Percentiles rank a stretch among this genome's conserved stretches.
phyloP scores from a whole-genome alignment of 257 asterid genomes.

The Echium plantagineum region DNA sequence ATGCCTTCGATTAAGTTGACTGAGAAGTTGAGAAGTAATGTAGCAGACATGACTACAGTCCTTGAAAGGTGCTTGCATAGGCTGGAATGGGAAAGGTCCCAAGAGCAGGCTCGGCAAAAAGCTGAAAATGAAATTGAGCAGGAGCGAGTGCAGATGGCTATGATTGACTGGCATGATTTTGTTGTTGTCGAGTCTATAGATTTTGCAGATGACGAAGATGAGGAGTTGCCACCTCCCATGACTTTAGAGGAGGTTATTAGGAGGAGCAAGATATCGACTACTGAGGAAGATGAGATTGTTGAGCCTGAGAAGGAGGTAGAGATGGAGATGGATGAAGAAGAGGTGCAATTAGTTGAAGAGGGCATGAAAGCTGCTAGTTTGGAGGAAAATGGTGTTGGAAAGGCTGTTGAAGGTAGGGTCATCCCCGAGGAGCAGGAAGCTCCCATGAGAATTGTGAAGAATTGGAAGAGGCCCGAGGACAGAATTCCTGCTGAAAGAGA shows the following conservation, averaged over 20 bases:
- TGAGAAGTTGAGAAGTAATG: conserved; percentile 61
- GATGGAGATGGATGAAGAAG: conserved; percentile 99
- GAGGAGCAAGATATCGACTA: conserved; percentile 72
- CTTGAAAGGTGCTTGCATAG: conserved; percentile 81
- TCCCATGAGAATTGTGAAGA: conserved; percentile 89
- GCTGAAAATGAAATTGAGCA: conserved; percentile 90
- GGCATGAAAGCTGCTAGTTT: conserved; percentile 81
- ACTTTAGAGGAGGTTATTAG: conserved; percentile 90
- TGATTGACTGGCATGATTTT: conserved; percentile 98
- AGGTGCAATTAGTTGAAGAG: conserved; percentile 87
- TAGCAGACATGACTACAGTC: conserved; percentile 73
- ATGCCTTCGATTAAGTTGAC: conserved; percentile 80
- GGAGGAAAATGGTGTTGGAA: conserved; percentile 49
- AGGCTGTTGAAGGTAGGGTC: conserved; percentile 33
- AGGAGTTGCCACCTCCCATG: conserved; percentile 90
- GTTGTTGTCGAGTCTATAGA: conserved; percentile 90
- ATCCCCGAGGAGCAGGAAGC: conserved; percentile 55
- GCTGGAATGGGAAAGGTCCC: conserved; percentile 91
- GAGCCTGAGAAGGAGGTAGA: conserved; percentile 93
- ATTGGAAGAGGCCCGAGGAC: conserved; percentile 93
- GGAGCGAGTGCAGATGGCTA: conserved; percentile 82
- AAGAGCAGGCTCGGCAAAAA: conserved; percentile 91
- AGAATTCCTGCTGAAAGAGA: conserved; percentile 78
- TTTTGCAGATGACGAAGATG: conserved; percentile 94
- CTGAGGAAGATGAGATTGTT: conserved; percentile 61